Conservation (phyloP, 495 filamentous ascomycete species). For the Hypoxylon cercidicola region DNA sequence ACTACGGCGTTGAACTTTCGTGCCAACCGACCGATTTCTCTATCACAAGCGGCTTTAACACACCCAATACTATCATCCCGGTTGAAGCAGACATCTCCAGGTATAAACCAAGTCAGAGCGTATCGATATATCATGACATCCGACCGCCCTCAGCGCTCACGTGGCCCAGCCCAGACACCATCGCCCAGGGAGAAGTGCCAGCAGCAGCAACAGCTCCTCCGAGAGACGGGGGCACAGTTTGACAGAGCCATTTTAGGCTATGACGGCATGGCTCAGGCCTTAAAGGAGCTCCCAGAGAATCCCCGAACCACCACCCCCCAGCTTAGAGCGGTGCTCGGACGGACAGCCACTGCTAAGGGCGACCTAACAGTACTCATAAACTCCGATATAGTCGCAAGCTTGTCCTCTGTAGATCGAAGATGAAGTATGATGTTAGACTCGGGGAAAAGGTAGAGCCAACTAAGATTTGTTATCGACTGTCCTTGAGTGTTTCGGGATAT, state of each 20-base stretch:
- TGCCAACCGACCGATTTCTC: too few relatives aligned
- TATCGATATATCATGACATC: slow-evolving; percentile 9
- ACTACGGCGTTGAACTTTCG: too few relatives aligned
- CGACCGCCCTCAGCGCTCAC: not conserved
- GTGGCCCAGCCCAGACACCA: not conserved
- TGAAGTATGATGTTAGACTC: not conserved
- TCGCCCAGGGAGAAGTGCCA: not conserved
- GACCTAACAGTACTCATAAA: slow-evolving; percentile 3
- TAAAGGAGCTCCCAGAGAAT: slow-evolving; percentile 9
- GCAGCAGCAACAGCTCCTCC: slow-evolving; percentile 9
- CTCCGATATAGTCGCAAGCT: slow-evolving; percentile 4
- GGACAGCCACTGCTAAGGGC: slow-evolving; percentile 1
- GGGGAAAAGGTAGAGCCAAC: not conserved
- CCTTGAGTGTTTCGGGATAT: too few relatives aligned
- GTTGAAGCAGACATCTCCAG: too few relatives aligned
- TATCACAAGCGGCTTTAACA: too few relatives aligned
- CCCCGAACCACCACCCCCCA: not conserved
- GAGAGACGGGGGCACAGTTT: slow-evolving; percentile 28
- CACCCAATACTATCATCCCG: too few relatives aligned
- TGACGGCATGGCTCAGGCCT: not conserved
- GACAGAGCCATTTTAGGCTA: not conserved
- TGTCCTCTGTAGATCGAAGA: not conserved
- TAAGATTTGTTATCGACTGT: not conserved
- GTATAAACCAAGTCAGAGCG: too few relatives aligned
- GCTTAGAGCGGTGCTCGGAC: slow-evolving; percentile 13